Evolutionary conservation across 176 grass and related monocot species (phyloP).

Genomic region (Cenchrus fungigraminus): DNA sequence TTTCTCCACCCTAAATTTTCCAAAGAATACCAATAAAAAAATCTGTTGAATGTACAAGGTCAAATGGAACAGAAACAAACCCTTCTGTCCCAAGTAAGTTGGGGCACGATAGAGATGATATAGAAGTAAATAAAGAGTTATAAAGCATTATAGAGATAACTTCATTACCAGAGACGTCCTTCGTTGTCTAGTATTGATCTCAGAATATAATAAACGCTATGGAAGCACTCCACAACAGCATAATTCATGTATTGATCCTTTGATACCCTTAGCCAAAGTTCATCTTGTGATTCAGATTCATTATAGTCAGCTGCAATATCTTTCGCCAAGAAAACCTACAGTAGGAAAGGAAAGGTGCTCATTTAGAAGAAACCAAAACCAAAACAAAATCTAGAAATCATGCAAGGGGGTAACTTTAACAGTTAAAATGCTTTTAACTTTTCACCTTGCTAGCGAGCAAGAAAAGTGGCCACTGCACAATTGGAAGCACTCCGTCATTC

Average conservation of each 20-base stretch:
- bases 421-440: slow-evolving; percentile 1
- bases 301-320: slow-evolving; percentile 82
- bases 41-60: slow-evolving; percentile 4
- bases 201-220: slow-evolving; percentile 70
- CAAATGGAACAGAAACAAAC: slow-evolving; percentile 10
- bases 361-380: neutral
- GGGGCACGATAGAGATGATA: neutral
- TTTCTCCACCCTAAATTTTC: slow-evolving; percentile 75
- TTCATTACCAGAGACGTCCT: slow-evolving; percentile 69
- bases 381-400: neutral
- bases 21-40: slow-evolving; percentile 26
- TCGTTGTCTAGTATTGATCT: slow-evolving; percentile 74
- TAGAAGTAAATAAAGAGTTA: neutral
- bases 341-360: neutral
- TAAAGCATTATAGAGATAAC: neutral
- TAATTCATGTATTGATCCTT: slow-evolving; percentile 93
- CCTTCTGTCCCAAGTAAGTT: neutral
- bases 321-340: slow-evolving; percentile 91
- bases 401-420: neutral
- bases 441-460: slow-evolving; percentile 92
- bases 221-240: slow-evolving; percentile 81
- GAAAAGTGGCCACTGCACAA: slow-evolving; percentile 98
- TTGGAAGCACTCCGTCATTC: slow-evolving; percentile 64
- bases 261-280: slow-evolving; percentile 81
- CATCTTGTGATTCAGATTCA: slow-evolving; percentile 71